Conservation (phyloP, 2,329 filamentous ascomycete genomes). For the Stylonectria norvegica region DNA sequence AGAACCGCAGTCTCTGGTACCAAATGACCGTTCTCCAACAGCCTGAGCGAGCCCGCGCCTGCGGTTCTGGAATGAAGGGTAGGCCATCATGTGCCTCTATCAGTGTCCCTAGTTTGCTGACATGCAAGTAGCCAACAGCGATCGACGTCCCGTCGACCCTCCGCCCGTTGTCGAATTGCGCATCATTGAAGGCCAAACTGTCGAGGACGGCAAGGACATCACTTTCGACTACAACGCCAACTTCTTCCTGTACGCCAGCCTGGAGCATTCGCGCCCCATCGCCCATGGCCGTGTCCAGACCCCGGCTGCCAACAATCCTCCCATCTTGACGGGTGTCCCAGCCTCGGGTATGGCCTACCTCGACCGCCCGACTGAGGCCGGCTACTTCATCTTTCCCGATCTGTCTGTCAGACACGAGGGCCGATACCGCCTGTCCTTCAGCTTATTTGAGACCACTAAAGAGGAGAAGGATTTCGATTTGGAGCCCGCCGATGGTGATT, state of each 20-base stretch:
- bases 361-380: conserved; percentile 73
- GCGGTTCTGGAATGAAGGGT: conserved; percentile 95
- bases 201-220: conserved; percentile 62
- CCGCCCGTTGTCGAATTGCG: conserved; percentile 91
- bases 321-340: conserved; percentile 89
- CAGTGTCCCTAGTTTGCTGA: conserved; percentile 12
- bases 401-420: conserved; percentile 94
- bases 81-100: conserved; percentile 36
- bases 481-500: conserved; percentile 42
- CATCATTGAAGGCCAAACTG: conserved; percentile 70
- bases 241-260: conserved; percentile 93
- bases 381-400: conserved; percentile 98
- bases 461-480: conserved; percentile 74
- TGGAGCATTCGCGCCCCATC: conserved; percentile 81
- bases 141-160: conserved; percentile 88
- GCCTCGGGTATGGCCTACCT: conserved; percentile 96
- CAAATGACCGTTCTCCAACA: conserved; percentile 85
- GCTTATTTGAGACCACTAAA: conserved; percentile 91
- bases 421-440: conserved; percentile 85
- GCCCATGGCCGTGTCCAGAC: conserved; percentile 73
- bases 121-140: conserved; percentile 42
- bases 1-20: conserved; percentile 77
- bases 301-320: conserved; percentile 65
- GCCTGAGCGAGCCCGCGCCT: conserved; percentile 89
- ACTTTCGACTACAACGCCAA: conserved; percentile 94